A percentile compares a stretch with the other conserved stretches of the same genome.
Evolutionary conservation across 208 protist genomes (phyloP).

Genomic region (Wallacemonas sp.): DNA sequence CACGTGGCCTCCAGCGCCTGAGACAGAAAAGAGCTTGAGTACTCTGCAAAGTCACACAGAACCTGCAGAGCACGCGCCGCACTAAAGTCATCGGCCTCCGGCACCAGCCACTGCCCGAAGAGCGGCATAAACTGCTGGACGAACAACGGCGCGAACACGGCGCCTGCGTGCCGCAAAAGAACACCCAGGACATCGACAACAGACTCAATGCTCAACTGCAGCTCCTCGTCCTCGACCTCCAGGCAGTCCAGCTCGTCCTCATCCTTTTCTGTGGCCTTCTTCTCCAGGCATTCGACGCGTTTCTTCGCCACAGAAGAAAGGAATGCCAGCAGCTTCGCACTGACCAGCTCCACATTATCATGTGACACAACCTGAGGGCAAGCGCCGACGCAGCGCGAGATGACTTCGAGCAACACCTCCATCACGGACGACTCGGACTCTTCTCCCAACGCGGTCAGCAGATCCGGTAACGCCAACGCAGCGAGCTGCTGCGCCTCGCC

Average conservation of each 20-base stretch:
- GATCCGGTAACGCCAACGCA: constrained; percentile 29
- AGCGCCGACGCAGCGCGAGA: constrained; percentile 59
- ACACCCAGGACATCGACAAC: constrained; percentile 64
- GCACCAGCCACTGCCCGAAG: constrained; percentile 50
- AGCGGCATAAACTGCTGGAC: constrained; percentile 58
- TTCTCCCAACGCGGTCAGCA: constrained; percentile 60
- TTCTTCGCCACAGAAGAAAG: constrained; percentile 53
- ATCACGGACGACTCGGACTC: constrained; percentile 66
- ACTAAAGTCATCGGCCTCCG: constrained; percentile 65
- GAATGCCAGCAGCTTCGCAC: constrained; percentile 65
- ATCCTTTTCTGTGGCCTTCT: constrained; percentile 65
- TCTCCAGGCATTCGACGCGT: constrained; percentile 44
- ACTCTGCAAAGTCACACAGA: constrained; percentile 79
- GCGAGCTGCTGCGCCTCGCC: constrained; percentile 51
- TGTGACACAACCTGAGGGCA: constrained; percentile 52
- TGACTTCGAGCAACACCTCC: constrained; percentile 54
- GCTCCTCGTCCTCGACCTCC: constrained; percentile 67
- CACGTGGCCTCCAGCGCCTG: constrained; percentile 44
- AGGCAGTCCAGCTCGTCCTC: constrained; percentile 86
- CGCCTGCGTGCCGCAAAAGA: constrained; percentile 53
- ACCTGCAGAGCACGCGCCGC: constrained; percentile 52
- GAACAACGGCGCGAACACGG: constrained; percentile 73
- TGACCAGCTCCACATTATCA: constrained; percentile 46
- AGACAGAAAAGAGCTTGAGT: constrained; percentile 50
- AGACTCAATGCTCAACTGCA: constrained; percentile 57